Evolutionary conservation across 805 yeast species (phyloP).

Genomic region (Lipomyces japonicus): DNA sequence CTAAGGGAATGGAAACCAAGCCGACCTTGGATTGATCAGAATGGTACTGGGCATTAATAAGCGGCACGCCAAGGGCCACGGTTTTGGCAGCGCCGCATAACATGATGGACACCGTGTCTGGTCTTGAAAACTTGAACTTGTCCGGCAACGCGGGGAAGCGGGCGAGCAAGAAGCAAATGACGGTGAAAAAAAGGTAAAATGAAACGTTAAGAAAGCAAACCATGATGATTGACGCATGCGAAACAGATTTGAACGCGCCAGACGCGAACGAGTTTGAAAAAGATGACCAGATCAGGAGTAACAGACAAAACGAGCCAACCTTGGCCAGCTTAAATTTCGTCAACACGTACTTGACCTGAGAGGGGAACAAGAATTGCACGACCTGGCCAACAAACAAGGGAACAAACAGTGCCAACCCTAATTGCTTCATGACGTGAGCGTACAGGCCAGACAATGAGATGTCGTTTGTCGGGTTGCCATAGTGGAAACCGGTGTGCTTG

Average conservation of each 20-base stretch:
- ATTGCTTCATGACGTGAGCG: constrained; percentile 76
- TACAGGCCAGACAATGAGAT: constrained; percentile 49
- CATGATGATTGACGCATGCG: constrained; percentile 66
- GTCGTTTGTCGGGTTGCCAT: constrained; percentile 74
- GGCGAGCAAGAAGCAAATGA: constrained; percentile 54
- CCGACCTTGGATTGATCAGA: constrained; percentile 55
- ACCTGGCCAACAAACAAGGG: constrained; percentile 89
- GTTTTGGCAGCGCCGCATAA: constrained; percentile 92
- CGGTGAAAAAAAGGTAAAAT: constrained; percentile 71
- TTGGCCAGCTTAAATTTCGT: constrained; percentile 59
- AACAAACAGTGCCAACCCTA: constrained; percentile 77
- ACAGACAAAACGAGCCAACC: constrained; percentile 74
- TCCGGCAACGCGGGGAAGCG: constrained; percentile 54
- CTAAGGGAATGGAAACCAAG: constrained; percentile 71
- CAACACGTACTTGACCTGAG: constrained; percentile 57
- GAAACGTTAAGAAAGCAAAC: constrained; percentile 81
- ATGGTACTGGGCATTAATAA: constrained; percentile 78
- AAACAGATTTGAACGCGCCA: constrained; percentile 66
- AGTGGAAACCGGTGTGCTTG: constrained; percentile 54
- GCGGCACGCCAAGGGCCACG: constrained; percentile 85
- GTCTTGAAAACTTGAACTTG: constrained; percentile 60
- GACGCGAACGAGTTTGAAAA: constrained; percentile 63
- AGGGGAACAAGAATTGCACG: constrained; percentile 65
- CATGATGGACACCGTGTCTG: constrained; percentile 75
- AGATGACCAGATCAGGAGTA: constrained; percentile 60